phyloP scores from a whole-genome alignment of 2,329 filamentous ascomycete species.

The Cadophora sp. region DNA sequence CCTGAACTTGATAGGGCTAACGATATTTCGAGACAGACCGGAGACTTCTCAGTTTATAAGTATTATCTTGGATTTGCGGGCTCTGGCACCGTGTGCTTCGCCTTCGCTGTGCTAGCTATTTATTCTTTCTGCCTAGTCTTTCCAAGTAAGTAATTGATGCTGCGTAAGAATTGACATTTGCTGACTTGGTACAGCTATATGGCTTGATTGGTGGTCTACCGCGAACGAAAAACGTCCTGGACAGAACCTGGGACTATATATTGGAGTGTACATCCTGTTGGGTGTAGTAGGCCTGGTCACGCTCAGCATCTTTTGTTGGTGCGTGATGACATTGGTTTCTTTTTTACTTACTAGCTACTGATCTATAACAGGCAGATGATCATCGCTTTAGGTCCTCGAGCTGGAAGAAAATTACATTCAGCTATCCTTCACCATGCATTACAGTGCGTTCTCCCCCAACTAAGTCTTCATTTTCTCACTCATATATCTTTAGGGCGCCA shows the following conservation, averaged over 20 bases:
- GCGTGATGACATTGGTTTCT: slow-evolving; percentile 1
- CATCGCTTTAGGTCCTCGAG: slow-evolving; percentile 3
- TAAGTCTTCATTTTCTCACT: neutral
- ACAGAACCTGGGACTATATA: slow-evolving; percentile 2
- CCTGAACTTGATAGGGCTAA: slow-evolving; percentile 3
- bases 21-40: slow-evolving; percentile 3
- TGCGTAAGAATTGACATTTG: slow-evolving; percentile 1
- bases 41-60: slow-evolving; percentile 7
- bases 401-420: slow-evolving; percentile 1
- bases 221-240: slow-evolving; percentile 5
- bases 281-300: neutral
- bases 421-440: neutral
- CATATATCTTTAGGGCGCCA: slow-evolving; percentile 6
- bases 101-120: slow-evolving; percentile 2
- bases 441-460: neutral
- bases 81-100: slow-evolving; percentile 2
- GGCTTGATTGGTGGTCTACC: slow-evolving; percentile 4
- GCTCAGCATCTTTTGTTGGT: slow-evolving; percentile 7
- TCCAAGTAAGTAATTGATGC: slow-evolving; percentile 5
- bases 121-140: slow-evolving; percentile 5
- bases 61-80: slow-evolving; percentile 12
- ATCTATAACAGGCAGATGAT: slow-evolving; percentile 2
- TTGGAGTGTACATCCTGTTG: slow-evolving; percentile 2
- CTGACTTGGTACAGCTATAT: slow-evolving; percentile 3
- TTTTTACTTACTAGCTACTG: neutral